Base-by-base conservation (phyloP, 1,139 yeast genomes). In the Geotrichum reessii region DNA sequence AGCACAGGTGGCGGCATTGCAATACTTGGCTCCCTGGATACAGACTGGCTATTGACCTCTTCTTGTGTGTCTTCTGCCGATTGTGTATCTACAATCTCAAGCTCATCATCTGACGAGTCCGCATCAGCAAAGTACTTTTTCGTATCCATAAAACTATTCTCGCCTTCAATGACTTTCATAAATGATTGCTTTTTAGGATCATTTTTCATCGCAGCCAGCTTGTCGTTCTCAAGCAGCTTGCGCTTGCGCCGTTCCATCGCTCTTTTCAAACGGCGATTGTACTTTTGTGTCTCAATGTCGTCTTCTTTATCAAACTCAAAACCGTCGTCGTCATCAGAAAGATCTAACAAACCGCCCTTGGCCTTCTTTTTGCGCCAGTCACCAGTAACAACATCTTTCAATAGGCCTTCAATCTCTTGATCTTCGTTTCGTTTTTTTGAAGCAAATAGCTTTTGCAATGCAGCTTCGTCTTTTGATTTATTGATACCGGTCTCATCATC, bases 321-420 rank as follows among this genome's bases (percentile, higher is more conserved):
- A 55, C 85, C 76, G 55, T 82, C 84, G 62, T 84, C 87, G 55
- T 81, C 85, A 49, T 81, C 86, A 52, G 81, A 86, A 69, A 85
- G 89, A 60, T 87, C 78, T 61, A 87, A 92, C 51, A 87, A 74
- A 61, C 85, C 89, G 53, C 82, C 77, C 56, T 80, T 77, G 21
- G 79, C 79, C 19, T 81, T 79, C 61, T 89, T 79, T 65, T 84
- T 87, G 47, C 90, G 78, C 70, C 90, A 82, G 42, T 85, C 86
- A 64, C 96, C 97, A 61, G 86, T 86, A 65, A 87, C 86, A 58
- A 92, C 81, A 72, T 92, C 98, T 61, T 85, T 87, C 64, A 87
- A 79, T 70, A 82, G 85, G 68, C 85, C 86, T 60, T 92, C 83
- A 73, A 86, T 80, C 61, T 81, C 80, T 62, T 83, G 81, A 71